phyloP scores from a whole-genome alignment of 306 rosid species.

The Fragaria nilgerrensis region DNA sequence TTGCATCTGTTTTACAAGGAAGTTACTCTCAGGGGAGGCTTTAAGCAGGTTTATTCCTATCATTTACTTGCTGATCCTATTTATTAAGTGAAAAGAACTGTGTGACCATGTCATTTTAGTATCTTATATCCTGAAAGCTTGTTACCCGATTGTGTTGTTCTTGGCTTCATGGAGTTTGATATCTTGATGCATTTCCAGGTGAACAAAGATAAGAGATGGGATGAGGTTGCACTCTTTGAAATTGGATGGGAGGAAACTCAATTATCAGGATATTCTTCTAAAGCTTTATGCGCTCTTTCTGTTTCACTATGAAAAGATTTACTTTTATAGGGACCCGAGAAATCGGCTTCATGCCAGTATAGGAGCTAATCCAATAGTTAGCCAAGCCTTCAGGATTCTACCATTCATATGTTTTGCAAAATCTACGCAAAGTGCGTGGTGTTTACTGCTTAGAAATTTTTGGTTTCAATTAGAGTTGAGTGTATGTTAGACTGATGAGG shows the following conservation, averaged over 20 bases:
- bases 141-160: not conserved
- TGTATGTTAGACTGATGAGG: not conserved
- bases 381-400: not conserved
- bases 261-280: conserved; percentile 19
- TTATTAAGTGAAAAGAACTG: not conserved
- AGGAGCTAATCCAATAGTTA: not conserved
- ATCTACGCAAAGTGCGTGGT: not conserved
- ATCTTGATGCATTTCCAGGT: conserved; percentile 23
- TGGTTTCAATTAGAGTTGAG: not conserved
- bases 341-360: conserved; percentile 17
- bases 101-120: not conserved
- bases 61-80: not conserved
- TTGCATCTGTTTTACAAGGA: conserved; percentile 35
- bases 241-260: conserved; percentile 11
- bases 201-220: conserved; percentile 30
- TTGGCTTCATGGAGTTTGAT: not conserved
- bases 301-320: conserved; percentile 34
- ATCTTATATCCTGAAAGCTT: not conserved
- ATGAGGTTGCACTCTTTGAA: conserved; percentile 33
- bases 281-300: conserved; percentile 28
- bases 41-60: conserved; percentile 21
- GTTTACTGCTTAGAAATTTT: not conserved
- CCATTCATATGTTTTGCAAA: not conserved
- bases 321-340: conserved; percentile 27
- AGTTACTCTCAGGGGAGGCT: conserved; percentile 35